Base-by-base conservation (phyloP, 2,329 filamentous ascomycete species). In the Hymenoscyphus repandus region DNA sequence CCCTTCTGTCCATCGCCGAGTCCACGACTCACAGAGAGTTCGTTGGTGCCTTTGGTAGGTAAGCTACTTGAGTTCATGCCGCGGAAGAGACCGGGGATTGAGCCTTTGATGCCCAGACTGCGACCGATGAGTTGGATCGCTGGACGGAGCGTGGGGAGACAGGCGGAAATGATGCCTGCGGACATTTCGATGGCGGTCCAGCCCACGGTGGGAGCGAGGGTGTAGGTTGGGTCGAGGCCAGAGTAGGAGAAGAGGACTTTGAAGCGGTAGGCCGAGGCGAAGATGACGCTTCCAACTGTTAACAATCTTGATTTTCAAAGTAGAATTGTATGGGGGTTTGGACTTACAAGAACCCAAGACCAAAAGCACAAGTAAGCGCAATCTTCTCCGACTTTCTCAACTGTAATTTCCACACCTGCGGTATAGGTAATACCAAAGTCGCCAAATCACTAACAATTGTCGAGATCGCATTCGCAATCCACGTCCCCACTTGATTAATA, bases 161-260 rank as follows among this genome's bases (percentile, higher is more conserved):
- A 78, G 6, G 76, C 76, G 0, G 75, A 76, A 39, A 77, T 67
- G 55, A 80, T 76, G 45, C 75, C 77, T 0, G 72, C 70, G 0
- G 73, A 68, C 62, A 74, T 71, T 58, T 78, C 75, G 53, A 77
- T 72, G 4, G 67, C 67, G 6, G 73, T 74, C 75, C 74, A 78
- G 47, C 69, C 72, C 4, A 72, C 69, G 0, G 72, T 69, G 1
- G 69, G 70, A 0, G 72, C 72, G 7, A 77, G 66, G 0, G 73
- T 73, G 59, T 75, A 77, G n/a, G 68, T 66, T 3, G 72, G 70
- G 47, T 76, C 73, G 7, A 45, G 43, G 34, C 50, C 44, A 12
- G 55, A 56, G 60, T 75, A 76, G 15, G 69, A 67, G 53, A 77
- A 75, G 27, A 77, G 69, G 5, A 74, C 69, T 33, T 62, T 69